Percentiles rank a stretch among this genome's conserved stretches.
These are phyloP conservation scores for Malus hybrid DNA, from an alignment of 331 rosid species.

Conservation along the genomic window DNA sequence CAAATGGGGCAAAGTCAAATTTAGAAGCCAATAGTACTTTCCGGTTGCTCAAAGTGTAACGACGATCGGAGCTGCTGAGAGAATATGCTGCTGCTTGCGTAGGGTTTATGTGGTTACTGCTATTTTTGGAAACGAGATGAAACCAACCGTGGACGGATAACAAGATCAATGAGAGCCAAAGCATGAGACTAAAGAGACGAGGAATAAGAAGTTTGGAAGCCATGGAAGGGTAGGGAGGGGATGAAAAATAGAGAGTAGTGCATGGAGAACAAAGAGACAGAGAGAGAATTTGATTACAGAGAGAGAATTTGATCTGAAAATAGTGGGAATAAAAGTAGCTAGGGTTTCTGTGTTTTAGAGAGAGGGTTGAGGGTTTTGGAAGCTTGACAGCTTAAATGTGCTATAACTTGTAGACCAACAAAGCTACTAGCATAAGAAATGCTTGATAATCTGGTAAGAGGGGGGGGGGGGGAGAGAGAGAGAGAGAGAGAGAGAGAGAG, in stretches of 20 bases:
- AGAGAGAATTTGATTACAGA: background rate
- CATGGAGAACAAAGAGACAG: slow-evolving; percentile 42
- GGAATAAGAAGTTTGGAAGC: slow-evolving; percentile 29
- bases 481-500: background rate
- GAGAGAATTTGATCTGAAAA: background rate
- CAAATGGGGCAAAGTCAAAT: slow-evolving; percentile 55
- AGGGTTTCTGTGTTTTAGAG: background rate
- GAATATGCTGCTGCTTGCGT: background rate
- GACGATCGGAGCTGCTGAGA: background rate
- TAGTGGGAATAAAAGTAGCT: background rate
- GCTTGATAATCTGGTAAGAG: background rate
- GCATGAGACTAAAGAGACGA: slow-evolving; percentile 30
- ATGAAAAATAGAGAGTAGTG: slow-evolving; percentile 18
- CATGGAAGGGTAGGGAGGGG: slow-evolving; percentile 27
- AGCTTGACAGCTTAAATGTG: slow-evolving; percentile 8
- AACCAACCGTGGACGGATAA: slow-evolving; percentile 36
- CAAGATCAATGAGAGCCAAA: slow-evolving; percentile 32
- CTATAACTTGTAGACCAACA: background rate
- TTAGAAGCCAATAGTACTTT: slow-evolving; percentile 23
- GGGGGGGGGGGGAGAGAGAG: background rate
- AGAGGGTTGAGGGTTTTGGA: background rate
- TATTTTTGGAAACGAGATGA: slow-evolving; percentile 18
- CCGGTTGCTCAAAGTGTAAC: slow-evolving; percentile 12
- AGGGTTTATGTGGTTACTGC: background rate
- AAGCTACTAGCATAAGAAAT: background rate